phyloP scores from a whole-genome alignment of 2,329 filamentous ascomycete genomes.

The Colletotrichum acutatum region DNA sequence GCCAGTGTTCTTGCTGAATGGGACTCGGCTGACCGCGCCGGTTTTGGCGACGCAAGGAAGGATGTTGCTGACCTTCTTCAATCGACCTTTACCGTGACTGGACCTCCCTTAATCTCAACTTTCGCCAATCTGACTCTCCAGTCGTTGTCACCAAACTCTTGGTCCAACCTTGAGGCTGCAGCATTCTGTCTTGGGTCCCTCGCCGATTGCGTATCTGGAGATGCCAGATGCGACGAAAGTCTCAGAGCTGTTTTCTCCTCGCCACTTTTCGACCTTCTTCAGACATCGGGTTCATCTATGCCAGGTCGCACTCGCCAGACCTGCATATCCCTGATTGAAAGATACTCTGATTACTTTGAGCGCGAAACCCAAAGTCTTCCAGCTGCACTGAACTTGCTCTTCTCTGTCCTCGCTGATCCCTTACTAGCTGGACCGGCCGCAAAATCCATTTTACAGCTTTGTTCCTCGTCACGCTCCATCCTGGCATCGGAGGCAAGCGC shows the following conservation, averaged over 20 bases:
- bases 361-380: conserved; percentile 75
- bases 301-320: conserved; percentile 74
- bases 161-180: conserved; percentile 70
- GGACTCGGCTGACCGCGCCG: conserved; percentile 75
- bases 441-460: conserved; percentile 78
- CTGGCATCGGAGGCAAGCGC: conserved; percentile 74
- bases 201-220: conserved; percentile 72
- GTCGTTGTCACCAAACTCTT: conserved; percentile 59
- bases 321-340: conserved; percentile 75
- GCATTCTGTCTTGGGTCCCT: conserved; percentile 74
- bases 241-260: conserved; percentile 72
- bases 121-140: conserved; percentile 67
- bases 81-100: conserved; percentile 73
- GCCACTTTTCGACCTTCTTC: conserved; percentile 65
- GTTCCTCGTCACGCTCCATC: conserved; percentile 77
- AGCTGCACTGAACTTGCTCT: conserved; percentile 78
- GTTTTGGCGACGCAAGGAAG: conserved; percentile 78
- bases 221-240: conserved; percentile 66
- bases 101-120: conserved; percentile 63
- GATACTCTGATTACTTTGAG: conserved; percentile 82
- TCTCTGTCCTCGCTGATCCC: conserved; percentile 73
- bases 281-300: conserved; percentile 61
- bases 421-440: conserved; percentile 75
- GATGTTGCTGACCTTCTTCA: conserved; percentile 85
- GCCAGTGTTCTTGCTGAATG: conserved; percentile 68